A percentile compares a stretch with the other conserved stretches of the same genome.
Evolutionary conservation across 495 filamentous ascomycete species (phyloP).

Genomic region (Collariella sp.): DNA sequence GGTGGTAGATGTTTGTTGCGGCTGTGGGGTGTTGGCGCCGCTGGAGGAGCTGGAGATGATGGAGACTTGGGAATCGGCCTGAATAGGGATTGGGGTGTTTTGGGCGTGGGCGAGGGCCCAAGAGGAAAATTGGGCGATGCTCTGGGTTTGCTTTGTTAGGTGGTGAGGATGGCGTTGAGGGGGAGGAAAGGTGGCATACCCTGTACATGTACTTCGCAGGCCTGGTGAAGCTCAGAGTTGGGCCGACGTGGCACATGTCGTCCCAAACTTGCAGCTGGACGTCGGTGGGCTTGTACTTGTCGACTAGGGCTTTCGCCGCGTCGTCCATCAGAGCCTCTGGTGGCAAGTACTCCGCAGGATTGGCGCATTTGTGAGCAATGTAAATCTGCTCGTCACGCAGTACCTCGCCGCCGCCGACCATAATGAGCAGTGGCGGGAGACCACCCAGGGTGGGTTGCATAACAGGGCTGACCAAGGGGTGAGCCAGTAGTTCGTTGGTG

Average conservation of each 20-base stretch:
- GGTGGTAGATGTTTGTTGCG: constrained; percentile 13
- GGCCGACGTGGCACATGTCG: constrained; percentile 82
- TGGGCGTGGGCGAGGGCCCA: constrained; percentile 84
- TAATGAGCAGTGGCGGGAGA: constrained; percentile 74
- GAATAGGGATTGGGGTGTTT: constrained; percentile 65
- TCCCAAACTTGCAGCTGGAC: constrained; percentile 98
- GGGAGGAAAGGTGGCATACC: background rate
- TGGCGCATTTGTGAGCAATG: constrained; percentile 84
- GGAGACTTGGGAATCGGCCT: constrained; percentile 68
- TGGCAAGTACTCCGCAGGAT: constrained; percentile 65
- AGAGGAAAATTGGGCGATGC: constrained; percentile 82
- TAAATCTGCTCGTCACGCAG: constrained; percentile 93
- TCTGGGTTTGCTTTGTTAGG: constrained; percentile 30
- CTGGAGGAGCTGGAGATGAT: constrained; percentile 53
- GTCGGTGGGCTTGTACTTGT: constrained; percentile 68
- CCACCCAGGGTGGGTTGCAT: constrained; percentile 82
- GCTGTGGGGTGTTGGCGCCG: constrained; percentile 25
- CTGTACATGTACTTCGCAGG: constrained; percentile 89
- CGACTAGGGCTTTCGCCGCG: constrained; percentile 48
- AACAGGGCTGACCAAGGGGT: constrained; percentile 83
- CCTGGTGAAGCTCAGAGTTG: constrained; percentile 83
- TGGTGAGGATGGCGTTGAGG: background rate
- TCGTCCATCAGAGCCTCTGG: constrained; percentile 57
- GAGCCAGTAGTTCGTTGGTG: constrained; percentile 73
- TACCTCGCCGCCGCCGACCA: constrained; percentile 80